These are phyloP conservation scores for Pholiota microspora DNA, from an alignment of 768 basidiomycete genomes.

Conservation along the genomic window DNA sequence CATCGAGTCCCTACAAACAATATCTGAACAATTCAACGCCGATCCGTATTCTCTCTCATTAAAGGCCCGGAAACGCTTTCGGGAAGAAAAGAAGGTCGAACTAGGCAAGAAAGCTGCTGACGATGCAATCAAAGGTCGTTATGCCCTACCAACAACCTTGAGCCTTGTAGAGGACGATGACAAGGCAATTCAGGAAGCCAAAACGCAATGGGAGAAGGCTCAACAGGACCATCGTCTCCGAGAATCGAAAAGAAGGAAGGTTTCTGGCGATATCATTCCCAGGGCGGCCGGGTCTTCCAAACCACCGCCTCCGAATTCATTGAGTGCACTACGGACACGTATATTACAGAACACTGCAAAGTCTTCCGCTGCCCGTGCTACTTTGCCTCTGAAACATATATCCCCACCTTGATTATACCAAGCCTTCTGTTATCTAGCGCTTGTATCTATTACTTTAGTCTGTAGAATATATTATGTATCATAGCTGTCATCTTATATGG, in stretches of 20 bases:
- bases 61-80: conserved; percentile 76
- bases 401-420: background rate
- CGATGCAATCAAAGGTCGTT: conserved; percentile 67
- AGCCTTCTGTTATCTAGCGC: no score
- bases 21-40: conserved; percentile 74
- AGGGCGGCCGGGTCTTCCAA: background rate
- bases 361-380: conserved; percentile 23
- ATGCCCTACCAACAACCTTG: conserved; percentile 73
- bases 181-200: conserved; percentile 57
- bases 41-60: conserved; percentile 86
- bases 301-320: conserved; percentile 4
- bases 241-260: conserved; percentile 48
- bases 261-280: conserved; percentile 25
- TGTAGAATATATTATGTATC: background rate
- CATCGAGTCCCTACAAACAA: conserved; percentile 72
- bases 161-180: conserved; percentile 65
- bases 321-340: conserved; percentile 49
- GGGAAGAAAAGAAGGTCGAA: conserved; percentile 83
- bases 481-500: background rate
- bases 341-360: conserved; percentile 55
- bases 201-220: conserved; percentile 57
- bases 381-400: background rate
- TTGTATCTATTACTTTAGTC: background rate
- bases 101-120: conserved; percentile 67
- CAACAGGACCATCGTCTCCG: conserved; percentile 43